phyloP scores from a whole-genome alignment of 805 yeast species.

The Metschnikowia dekortorum region DNA sequence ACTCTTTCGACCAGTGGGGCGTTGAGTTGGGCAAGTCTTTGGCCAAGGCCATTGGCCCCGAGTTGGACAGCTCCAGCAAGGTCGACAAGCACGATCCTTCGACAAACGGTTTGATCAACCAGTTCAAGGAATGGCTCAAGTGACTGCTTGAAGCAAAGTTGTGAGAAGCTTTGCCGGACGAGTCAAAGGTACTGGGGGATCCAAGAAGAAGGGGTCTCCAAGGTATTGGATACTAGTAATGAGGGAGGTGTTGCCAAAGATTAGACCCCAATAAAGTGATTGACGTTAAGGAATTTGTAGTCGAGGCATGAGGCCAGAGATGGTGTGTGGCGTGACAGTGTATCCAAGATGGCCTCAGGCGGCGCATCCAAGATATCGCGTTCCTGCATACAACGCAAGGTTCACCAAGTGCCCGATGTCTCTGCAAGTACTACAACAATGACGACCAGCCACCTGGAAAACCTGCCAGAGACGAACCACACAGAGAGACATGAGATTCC shows the following conservation, averaged over 20 bases:
- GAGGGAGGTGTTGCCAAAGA: too few relatives aligned
- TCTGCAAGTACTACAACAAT: not conserved
- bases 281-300: too few relatives aligned
- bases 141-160: slow-evolving; percentile 13
- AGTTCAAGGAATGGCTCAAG: slow-evolving; percentile 78
- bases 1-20: slow-evolving; percentile 99
- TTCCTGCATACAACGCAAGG: not conserved
- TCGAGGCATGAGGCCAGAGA: not conserved
- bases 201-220: not conserved
- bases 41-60: slow-evolving; percentile 92
- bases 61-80: slow-evolving; percentile 58
- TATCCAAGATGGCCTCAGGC: not conserved
- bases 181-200: not conserved
- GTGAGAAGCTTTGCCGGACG: not conserved
- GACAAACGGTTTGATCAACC: slow-evolving; percentile 90
- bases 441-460: not conserved
- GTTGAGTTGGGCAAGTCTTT: slow-evolving; percentile 97
- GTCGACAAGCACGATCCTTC: slow-evolving; percentile 80
- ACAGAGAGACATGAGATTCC: slow-evolving; percentile 1
- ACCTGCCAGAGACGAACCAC: not conserved
- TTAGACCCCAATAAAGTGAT: too few relatives aligned
- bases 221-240: not conserved
- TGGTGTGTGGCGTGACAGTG: not conserved
- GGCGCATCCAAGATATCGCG: not conserved
- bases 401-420: not conserved